phyloP scores from a whole-genome alignment of 345 rosid genomes.

The Hypericum perforatum region DNA sequence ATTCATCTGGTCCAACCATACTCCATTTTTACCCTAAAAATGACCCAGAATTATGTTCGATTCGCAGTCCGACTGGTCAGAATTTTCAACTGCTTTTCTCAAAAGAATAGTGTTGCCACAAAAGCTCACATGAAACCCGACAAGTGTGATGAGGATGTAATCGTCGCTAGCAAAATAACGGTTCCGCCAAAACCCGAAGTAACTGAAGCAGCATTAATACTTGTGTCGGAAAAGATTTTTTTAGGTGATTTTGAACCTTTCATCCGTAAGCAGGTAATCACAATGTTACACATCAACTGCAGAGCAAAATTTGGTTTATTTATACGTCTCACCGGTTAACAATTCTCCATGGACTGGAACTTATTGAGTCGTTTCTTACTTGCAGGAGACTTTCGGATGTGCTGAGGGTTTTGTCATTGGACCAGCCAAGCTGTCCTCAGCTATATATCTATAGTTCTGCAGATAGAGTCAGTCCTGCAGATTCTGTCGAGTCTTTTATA shows the following conservation, averaged over 20 bases:
- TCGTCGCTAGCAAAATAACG: slow-evolving; percentile 18
- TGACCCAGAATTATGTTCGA: too few species aligned
- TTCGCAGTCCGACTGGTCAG: slow-evolving; percentile 99
- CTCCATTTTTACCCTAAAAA: slow-evolving; percentile 28
- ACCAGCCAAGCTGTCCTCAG: slow-evolving; percentile 91
- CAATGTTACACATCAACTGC: not conserved
- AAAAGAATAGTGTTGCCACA: slow-evolving; percentile 76
- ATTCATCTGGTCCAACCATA: slow-evolving; percentile 6
- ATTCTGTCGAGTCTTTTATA: slow-evolving; percentile 77
- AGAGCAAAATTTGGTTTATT: not conserved
- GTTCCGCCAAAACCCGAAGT: slow-evolving; percentile 55
- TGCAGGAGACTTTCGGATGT: slow-evolving; percentile 81
- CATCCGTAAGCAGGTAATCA: too few species aligned
- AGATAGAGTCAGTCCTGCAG: slow-evolving; percentile 80
- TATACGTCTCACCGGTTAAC: not conserved
- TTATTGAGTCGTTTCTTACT: not conserved
- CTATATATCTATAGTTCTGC: too few species aligned
- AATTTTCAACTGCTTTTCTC: slow-evolving; percentile 89
- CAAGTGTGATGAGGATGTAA: slow-evolving; percentile 22
- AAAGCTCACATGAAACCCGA: slow-evolving; percentile 34
- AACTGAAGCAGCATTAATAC: slow-evolving; percentile 73
- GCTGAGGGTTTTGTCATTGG: slow-evolving; percentile 44
- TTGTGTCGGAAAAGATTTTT: slow-evolving; percentile 76
- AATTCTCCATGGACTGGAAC: not conserved
- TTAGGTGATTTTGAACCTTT: slow-evolving; percentile 61